Base-by-base conservation (phyloP, 441 rosid species). In the Populus trichocarpa region DNA sequence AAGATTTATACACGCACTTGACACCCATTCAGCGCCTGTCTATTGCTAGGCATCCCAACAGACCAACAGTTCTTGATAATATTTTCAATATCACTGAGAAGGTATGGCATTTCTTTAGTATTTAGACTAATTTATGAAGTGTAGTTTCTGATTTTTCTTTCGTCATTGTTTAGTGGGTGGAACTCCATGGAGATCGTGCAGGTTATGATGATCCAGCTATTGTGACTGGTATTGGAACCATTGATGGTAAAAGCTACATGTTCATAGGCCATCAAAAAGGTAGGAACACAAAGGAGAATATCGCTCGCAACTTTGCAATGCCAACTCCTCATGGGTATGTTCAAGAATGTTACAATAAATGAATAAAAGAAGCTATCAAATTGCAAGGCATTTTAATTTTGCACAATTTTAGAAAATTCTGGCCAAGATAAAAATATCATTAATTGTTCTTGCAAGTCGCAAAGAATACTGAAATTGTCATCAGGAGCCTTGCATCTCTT, bases 261-360 rank as follows among this genome's bases (percentile, higher is more conserved):
- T 93, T 96, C 78, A 90, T 91, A n/a, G 99, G 99, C 82, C 97
- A 96, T 75, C 98, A 96, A 81, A 94, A 96, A 85, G 98, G 99
- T 81, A 93, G 97, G 87, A 96, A 92, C 82, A 91, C 98, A 75
- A 96, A 96, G 86, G 99, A 96, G 79, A 91, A 90, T 81, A 92
- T 94, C 53, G 85, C 85, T 84, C 94, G 95, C 59, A 96, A 96
- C 86, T 96, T 94, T 87, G 98, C 92, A 72, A 96, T 96, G 99
- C 97, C 99, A 77, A 96, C 99, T 79, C 99, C 99, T 68, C 98
- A 92, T 79, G 98, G 99, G 99, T 93, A 92, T 78, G 90, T 69
- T 53, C 67, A 40, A 30, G 73, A 74, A 64, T 77, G 46, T 81
- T 46, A 46, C 57, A 13, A 0, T 14, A 14, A 46, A 46, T 14